These are phyloP conservation scores for Acer campestre DNA, from an alignment of 345 rosid genomes.

Conservation along the genomic window DNA sequence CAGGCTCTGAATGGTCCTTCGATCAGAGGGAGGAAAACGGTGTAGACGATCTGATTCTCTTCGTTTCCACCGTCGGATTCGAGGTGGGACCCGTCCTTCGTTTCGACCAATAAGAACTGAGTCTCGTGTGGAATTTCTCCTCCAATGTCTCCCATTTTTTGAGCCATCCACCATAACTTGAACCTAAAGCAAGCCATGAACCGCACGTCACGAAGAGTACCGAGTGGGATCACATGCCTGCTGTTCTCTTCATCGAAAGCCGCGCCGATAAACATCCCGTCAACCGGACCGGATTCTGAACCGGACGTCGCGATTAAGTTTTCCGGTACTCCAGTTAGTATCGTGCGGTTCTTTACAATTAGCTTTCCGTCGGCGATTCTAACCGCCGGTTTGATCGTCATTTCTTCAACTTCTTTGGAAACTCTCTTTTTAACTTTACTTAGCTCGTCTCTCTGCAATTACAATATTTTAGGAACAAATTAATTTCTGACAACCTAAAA, in stretches of 20 bases:
- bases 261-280: conserved; percentile 83
- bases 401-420: conserved; percentile 31
- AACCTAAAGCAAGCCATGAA: conserved; percentile 94
- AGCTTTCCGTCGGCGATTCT: conserved; percentile 65
- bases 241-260: conserved; percentile 60
- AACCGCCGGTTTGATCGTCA: conserved; percentile 89
- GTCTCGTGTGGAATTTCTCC: conserved; percentile 82
- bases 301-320: conserved; percentile 71
- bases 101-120: conserved; percentile 76
- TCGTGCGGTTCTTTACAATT: conserved; percentile 60
- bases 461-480: neutral
- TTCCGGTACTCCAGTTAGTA: conserved; percentile 70
- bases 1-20: conserved; percentile 81
- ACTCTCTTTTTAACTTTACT: conserved; percentile 27
- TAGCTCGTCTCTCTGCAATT: conserved; percentile 46
- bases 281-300: conserved; percentile 62
- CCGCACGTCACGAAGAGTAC: conserved; percentile 68
- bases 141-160: conserved; percentile 81
- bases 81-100: conserved; percentile 74
- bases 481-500: neutral
- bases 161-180: conserved; percentile 99
- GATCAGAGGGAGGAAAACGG: conserved; percentile 86
- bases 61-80: conserved; percentile 59
- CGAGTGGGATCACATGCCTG: conserved; percentile 67
- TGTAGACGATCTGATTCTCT: conserved; percentile 65